phyloP scores from a whole-genome alignment of 495 filamentous ascomycete species.

The Talaromyces adpressus region DNA sequence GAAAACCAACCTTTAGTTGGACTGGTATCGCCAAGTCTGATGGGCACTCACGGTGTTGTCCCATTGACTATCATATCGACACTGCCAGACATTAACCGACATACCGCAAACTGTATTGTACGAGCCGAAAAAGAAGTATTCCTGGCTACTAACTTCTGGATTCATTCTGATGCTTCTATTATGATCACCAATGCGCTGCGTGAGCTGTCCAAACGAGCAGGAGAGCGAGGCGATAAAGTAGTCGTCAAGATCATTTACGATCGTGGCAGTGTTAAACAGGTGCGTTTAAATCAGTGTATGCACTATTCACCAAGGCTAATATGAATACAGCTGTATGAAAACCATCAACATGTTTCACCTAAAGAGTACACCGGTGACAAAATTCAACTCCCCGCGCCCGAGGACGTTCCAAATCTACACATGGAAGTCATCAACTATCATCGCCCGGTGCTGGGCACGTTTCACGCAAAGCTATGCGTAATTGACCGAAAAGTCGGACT shows the following conservation, averaged over 20 bases:
- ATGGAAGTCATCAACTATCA: slow-evolving; percentile 71
- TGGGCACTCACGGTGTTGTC: slow-evolving; percentile 59
- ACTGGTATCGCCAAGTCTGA: slow-evolving; percentile 62
- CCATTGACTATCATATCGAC: slow-evolving; percentile 64
- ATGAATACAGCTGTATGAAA: slow-evolving; percentile 39
- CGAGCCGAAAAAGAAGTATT: slow-evolving; percentile 66
- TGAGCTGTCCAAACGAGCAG: slow-evolving; percentile 60
- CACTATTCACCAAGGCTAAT: too few relatives aligned
- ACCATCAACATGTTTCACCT: slow-evolving; percentile 51
- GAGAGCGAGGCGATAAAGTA: slow-evolving; percentile 46
- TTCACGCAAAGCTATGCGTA: slow-evolving; percentile 72
- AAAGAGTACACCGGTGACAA: slow-evolving; percentile 48
- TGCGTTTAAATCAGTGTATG: slow-evolving; percentile 6
- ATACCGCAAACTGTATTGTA: slow-evolving; percentile 69
- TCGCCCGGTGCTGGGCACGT: slow-evolving; percentile 63
- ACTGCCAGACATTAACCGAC: slow-evolving; percentile 62
- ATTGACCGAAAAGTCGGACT: slow-evolving; percentile 63
- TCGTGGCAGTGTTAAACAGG: slow-evolving; percentile 56
- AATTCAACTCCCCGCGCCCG: slow-evolving; percentile 50
- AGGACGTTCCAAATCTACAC: slow-evolving; percentile 64
- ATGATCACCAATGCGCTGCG: slow-evolving; percentile 60
- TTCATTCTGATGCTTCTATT: slow-evolving; percentile 55
- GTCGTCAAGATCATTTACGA: slow-evolving; percentile 74
- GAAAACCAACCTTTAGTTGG: slow-evolving; percentile 47
- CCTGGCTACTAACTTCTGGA: slow-evolving; percentile 71